phyloP scores from a whole-genome alignment of 805 yeast species.

The Metschnikowia henanensis region DNA sequence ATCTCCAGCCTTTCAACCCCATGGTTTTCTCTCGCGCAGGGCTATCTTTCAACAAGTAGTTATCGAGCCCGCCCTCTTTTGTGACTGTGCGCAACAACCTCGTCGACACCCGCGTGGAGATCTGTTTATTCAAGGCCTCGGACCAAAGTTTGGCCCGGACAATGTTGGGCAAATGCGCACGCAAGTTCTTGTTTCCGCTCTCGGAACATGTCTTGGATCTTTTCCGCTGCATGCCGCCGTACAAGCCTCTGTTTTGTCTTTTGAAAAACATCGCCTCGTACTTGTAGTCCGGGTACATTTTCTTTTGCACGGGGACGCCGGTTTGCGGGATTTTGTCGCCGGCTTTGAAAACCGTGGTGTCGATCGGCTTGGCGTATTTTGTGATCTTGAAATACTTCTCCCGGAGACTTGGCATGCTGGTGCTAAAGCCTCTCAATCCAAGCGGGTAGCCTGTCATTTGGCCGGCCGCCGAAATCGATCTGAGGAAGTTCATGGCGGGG shows the following conservation, averaged over 20 bases:
- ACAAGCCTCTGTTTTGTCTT: constrained; percentile 84
- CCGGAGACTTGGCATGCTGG: constrained; percentile 11
- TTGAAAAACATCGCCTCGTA: constrained; percentile 78
- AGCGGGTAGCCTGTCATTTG: background rate
- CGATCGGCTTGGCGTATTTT: constrained; percentile 39
- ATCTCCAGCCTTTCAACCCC: constrained; percentile 90
- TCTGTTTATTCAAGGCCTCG: constrained; percentile 59
- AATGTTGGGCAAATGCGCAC: constrained; percentile 82
- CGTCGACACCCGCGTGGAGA: constrained; percentile 67
- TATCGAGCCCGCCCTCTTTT: constrained; percentile 94
- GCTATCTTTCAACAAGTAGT: constrained; percentile 81
- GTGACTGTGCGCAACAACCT: constrained; percentile 83
- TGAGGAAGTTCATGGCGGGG: constrained; percentile 15
- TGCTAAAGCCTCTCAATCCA: constrained; percentile 7
- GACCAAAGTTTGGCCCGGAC: constrained; percentile 80
- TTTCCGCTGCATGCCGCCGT: constrained; percentile 82
- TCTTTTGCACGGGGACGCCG: constrained; percentile 14
- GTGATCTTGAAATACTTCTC: constrained; percentile 43
- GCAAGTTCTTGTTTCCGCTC: constrained; percentile 67
- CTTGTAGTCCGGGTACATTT: constrained; percentile 34
- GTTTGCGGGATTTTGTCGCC: constrained; percentile 34
- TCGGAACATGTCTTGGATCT: constrained; percentile 81
- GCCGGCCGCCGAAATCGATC: constrained; percentile 10
- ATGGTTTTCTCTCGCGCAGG: constrained; percentile 89
- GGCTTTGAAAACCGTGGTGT: constrained; percentile 33